Evolutionary conservation across 495 filamentous ascomycete species (phyloP).

Genomic region (Aspergillus coremiiformis): DNA sequence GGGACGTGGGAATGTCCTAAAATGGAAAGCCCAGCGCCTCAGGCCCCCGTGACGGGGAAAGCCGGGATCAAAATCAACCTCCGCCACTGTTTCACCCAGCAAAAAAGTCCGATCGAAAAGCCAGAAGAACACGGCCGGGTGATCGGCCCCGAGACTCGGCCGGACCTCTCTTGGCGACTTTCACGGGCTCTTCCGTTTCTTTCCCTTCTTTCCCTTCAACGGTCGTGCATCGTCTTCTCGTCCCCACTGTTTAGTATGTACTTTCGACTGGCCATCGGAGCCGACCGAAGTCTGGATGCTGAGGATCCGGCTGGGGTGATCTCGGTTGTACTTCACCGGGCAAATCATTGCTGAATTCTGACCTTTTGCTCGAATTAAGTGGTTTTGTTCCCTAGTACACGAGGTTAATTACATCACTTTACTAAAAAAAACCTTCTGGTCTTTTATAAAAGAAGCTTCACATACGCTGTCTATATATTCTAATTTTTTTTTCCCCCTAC

Average conservation of each 20-base stretch:
- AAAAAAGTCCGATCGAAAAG: background rate
- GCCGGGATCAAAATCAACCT: conserved; percentile 5
- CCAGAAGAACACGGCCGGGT: background rate
- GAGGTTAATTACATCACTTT: conserved; percentile 12
- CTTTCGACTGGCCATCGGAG: conserved; percentile 19
- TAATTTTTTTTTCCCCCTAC: background rate
- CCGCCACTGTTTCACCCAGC: background rate
- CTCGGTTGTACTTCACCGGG: conserved; percentile 24
- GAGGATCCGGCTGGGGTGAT: conserved; percentile 25
- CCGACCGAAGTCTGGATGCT: conserved; percentile 23
- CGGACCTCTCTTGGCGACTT: conserved; percentile 14
- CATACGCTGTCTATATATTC: too few species aligned
- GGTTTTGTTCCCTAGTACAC: conserved; percentile 1
- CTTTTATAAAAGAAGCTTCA: conserved; percentile 8
- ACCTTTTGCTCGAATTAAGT: conserved; percentile 2
- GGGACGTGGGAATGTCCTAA: too few species aligned
- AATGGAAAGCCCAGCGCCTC: background rate
- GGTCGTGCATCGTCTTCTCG: conserved; percentile 10
- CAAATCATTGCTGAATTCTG: conserved; percentile 4
- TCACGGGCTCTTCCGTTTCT: conserved; percentile 2
- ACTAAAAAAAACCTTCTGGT: background rate
- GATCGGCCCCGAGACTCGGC: conserved; percentile 31
- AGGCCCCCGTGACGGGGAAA: background rate
- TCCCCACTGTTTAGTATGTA: too few species aligned
- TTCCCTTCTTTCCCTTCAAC: conserved; percentile 9